Evolutionary conservation across 129 eudicot genomes (phyloP), one percentile per base, ranked within the genome.

Genomic region (Artemisia annua): DNA sequence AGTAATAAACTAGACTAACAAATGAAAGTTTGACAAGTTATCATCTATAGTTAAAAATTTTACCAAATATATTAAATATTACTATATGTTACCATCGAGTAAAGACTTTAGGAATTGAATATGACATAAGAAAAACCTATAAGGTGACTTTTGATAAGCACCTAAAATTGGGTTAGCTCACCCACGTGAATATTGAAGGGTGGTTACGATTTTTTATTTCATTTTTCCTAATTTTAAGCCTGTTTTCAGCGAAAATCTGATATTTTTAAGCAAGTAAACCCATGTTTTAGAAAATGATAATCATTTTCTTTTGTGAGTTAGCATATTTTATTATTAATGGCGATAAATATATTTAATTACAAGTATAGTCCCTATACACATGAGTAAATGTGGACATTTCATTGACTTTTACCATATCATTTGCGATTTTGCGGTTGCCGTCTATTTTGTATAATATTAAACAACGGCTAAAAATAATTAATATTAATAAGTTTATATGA

Each of bases 131-230:
- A 55, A 1, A 22, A 43, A 12, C 2, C 11, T 71, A 35, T 17
- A 56, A 70, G 65, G 75, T 55, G 53, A 35, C 30, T 70, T 55
- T 19, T 16, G 63, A 70, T 35, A 57, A 54, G n/a, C 52, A 19
- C 17, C 19, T 43, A 71, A 71, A 19, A 56, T 52, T 6, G 19
- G 66, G 75, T 70, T 18, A 39, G 63, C 44, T 57, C 55, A 71
- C 65, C 44, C 65, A 70, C 35, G 75, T 70, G 75, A 70, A 55
- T 12, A 11, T 50, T 55, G 19, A 63, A 18, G 3, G 44, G 72
- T 14, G 46, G 72, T 48, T 52, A 39, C 10, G 46, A 39, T 39
- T 39, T 39, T 39, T 39, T 7, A 39, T 39, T 7, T 39, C 9
- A 8, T 39, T 39, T 39, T 39, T 2, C 46, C 46, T 39, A 39